phyloP scores from a whole-genome alignment of 768 basidiomycete genomes.

The Lactifluus volemus region DNA sequence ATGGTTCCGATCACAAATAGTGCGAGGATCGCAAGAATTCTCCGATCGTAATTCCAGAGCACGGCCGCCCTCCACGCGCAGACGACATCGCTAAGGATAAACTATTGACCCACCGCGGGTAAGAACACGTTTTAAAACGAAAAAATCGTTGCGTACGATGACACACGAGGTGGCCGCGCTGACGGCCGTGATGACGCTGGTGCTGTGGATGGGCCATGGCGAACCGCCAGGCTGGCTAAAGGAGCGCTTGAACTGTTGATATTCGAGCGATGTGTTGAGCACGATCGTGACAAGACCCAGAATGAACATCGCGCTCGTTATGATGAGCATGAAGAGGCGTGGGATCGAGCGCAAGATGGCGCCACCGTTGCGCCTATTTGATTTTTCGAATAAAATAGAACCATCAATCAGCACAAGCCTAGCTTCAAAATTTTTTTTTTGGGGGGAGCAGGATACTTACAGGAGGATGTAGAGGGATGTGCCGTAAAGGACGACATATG shows the following conservation, averaged over 20 bases:
- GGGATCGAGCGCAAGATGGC: not conserved
- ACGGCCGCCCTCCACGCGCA: slow-evolving; percentile 13
- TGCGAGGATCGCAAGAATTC: not conserved
- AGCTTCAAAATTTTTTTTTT: too few species aligned
- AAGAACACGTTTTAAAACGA: not conserved
- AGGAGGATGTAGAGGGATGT: slow-evolving; percentile 11
- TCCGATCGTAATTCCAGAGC: slow-evolving; percentile 12
- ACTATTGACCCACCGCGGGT: not conserved
- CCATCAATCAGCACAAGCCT: not conserved
- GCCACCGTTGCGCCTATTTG: not conserved
- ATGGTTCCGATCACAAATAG: slow-evolving; percentile 1
- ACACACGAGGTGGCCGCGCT: not conserved
- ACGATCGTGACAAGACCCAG: slow-evolving; percentile 5
- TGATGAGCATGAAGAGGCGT: slow-evolving; percentile 9
- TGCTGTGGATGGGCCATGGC: not conserved
- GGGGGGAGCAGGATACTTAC: not conserved
- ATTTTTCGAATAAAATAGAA: too few species aligned
- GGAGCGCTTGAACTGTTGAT: not conserved
- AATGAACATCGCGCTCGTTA: slow-evolving; percentile 5
- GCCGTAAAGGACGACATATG: slow-evolving; percentile 3
- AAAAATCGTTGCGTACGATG: not conserved
- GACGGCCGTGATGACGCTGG: not conserved
- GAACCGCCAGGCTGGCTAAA: not conserved
- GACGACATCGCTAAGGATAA: not conserved
- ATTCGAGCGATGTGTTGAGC: slow-evolving; percentile 4